A percentile compares a stretch with the other conserved stretches of the same genome.
These are phyloP conservation scores for Penicillium expansum DNA, from an alignment of 2,329 filamentous ascomycete genomes.

Conservation along the genomic window DNA sequence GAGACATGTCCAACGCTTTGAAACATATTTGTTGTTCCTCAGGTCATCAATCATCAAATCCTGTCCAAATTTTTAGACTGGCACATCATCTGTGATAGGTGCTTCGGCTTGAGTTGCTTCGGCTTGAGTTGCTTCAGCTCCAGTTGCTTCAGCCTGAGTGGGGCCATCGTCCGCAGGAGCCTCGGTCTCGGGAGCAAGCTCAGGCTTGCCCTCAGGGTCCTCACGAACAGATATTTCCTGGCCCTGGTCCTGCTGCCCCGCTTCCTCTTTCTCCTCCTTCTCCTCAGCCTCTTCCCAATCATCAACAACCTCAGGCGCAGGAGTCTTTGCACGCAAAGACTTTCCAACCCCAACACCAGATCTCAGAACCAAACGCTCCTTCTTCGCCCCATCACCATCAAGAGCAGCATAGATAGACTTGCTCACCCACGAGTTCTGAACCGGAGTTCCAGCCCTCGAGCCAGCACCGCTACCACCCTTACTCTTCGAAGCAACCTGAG, in stretches of 20 bases:
- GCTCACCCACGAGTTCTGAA: conserved; percentile 20
- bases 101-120: not conserved
- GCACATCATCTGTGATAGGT: not conserved
- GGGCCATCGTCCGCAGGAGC: not conserved
- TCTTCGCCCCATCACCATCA: conserved; percentile 28
- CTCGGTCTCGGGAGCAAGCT: not conserved
- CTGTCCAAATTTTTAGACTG: not conserved
- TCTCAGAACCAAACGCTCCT: conserved; percentile 36
- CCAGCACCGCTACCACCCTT: conserved; percentile 24
- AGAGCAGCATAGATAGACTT: conserved; percentile 35
- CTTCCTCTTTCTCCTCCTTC: conserved; percentile 45
- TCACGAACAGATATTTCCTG: conserved; percentile 10
- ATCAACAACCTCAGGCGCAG: conserved; percentile 40
- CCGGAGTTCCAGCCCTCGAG: conserved; percentile 24
- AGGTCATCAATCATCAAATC: conserved; percentile 6
- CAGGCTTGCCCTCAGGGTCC: not conserved
- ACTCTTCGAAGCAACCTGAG: conserved; percentile 39
- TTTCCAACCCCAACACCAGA: conserved; percentile 37
- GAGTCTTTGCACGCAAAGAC: conserved; percentile 22
- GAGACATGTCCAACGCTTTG: not conserved
- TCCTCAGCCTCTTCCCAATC: conserved; percentile 49
- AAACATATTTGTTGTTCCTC: not conserved
- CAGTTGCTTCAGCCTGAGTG: not conserved
- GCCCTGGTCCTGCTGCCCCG: conserved; percentile 25
- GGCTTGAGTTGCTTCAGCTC: not conserved